Base-by-base conservation (phyloP, 1,284 basidiomycete species). In the Microbotryomycetes sp. region DNA sequence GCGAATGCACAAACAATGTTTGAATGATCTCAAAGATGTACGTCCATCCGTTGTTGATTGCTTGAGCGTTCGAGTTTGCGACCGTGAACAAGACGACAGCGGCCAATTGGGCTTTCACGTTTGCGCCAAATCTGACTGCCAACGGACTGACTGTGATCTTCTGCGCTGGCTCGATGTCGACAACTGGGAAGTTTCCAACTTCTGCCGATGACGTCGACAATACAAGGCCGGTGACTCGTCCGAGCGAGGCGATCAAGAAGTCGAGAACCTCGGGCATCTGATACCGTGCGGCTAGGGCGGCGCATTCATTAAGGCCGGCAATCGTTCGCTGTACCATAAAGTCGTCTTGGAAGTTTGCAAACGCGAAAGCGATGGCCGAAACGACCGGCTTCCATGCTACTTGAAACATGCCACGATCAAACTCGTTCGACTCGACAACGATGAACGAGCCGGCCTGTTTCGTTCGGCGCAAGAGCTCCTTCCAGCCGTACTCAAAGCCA, bases 401-500 rank as follows among this genome's bases (percentile, higher is more conserved):
- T 72, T 83, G 86, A 81, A 99, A 99, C 86, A 99, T 94, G 56
- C 88, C 85, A 29, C 85, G 79, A 77, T 99, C 96, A 73, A 97
- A 97, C 1, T 81, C 74, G 54, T 56, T 60, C 4, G 66, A 61
- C 53, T 5, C 23, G 28, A 23, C 21, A 31, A 35, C 28, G 27
- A 3, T 27, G 24, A 28, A 73, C 81, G 57, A 63, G 86, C 90
- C 89, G 59, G 89, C 83, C 66, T 85, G 83, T 47, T 88, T 82
- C 49, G 92, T 86, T 41, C 92, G 83, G 52, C 86, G 78, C 53
- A 97, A 81, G 28, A 99, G 79, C 70, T 96, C 91, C 75, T 97
- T 97, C 96, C 96, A 99, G 5, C 94, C 91, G 73, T 96, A 97
- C 71, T 98, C 96, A 74, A 99, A 99, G 1, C 96, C 96, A 45